phyloP scores from a whole-genome alignment of 345 rosid genomes.

The Zanthoxylum bungeanum region DNA sequence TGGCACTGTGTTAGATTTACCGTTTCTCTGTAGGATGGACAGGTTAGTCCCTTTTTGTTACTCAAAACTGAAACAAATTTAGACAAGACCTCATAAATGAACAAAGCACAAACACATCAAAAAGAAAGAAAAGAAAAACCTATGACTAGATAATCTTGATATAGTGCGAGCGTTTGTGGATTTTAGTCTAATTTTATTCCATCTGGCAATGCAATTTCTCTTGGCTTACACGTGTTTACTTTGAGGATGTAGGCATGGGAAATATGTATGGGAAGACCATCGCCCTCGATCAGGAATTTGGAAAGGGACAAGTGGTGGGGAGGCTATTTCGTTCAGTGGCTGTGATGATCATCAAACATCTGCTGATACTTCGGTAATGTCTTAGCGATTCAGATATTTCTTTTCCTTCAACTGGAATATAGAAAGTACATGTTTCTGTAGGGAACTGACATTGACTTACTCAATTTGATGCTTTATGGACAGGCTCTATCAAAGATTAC shows the following conservation, averaged over 20 bases:
- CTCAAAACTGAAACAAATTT: not conserved
- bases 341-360: slow-evolving; percentile 86
- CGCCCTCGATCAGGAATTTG: slow-evolving; percentile 69
- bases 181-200: not conserved
- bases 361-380: slow-evolving; percentile 72
- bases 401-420: not conserved
- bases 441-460: not conserved
- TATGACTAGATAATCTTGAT: not conserved
- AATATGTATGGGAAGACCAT: slow-evolving; percentile 77
- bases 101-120: not conserved
- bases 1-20: slow-evolving; percentile 84
- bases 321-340: slow-evolving; percentile 83
- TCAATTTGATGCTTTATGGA: not conserved
- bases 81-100: not conserved
- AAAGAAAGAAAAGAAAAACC: not conserved
- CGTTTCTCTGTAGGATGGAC: slow-evolving; percentile 83
- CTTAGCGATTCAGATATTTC: not conserved
- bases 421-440: not conserved
- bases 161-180: not conserved
- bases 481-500: slow-evolving; percentile 70
- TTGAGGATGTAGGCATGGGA: slow-evolving; percentile 44
- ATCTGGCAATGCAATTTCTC: not conserved
- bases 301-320: slow-evolving; percentile 96
- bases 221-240: not conserved
- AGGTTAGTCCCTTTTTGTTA: slow-evolving; percentile 36